Base-by-base conservation (phyloP, 495 filamentous ascomycete genomes). In the Margaritispora aquatica region DNA sequence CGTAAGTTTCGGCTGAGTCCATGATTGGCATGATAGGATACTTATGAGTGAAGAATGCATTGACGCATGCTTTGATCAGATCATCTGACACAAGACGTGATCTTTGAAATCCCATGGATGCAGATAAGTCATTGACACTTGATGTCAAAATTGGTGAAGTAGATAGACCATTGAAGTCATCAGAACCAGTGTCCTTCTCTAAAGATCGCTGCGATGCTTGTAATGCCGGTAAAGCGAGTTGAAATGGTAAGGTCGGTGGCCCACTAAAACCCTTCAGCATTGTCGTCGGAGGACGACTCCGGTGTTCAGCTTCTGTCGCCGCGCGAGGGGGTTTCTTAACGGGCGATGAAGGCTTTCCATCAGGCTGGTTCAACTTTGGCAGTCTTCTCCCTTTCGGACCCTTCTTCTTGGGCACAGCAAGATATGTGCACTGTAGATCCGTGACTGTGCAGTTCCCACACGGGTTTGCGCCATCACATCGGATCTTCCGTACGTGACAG, bases 401-500 rank as follows among this genome's bases (percentile, higher is more conserved):
- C 36, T 52, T 63, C 47, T 55, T 63, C 56, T 60, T 63, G 19
- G 57, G 61, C 19, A 60, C 29, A 19, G 44, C 26, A 9, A 54
- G 34, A 55, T 63, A 60, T 4, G 31, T 60, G 49, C 57, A 59
- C 50, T 2, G 29, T n/a, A 53, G 26, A 5, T 54, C 54, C 9
- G 51, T 57, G 8, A 8, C 26, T 10, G 23, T 17, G 36, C 61
- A 63, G 54, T 63, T 63, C 27, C 7, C 9, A 24, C 61, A 63
- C 2, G 61, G 61, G 7, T 26, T 27, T 2, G 51, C 8, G n/a
- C 61, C 54, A 59, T 64, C 54, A 34, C 64, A 67, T 9, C 64
- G 54, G 2, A 67, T 61, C 26, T 67, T 67, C 24, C 61, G 64
- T 3, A 29, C 51, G 46, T 55, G 61, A 26, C 64, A 67, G 34